Base-by-base conservation (phyloP, 352 stramenopile genomes). In the Phytophthora boehmeriae region DNA sequence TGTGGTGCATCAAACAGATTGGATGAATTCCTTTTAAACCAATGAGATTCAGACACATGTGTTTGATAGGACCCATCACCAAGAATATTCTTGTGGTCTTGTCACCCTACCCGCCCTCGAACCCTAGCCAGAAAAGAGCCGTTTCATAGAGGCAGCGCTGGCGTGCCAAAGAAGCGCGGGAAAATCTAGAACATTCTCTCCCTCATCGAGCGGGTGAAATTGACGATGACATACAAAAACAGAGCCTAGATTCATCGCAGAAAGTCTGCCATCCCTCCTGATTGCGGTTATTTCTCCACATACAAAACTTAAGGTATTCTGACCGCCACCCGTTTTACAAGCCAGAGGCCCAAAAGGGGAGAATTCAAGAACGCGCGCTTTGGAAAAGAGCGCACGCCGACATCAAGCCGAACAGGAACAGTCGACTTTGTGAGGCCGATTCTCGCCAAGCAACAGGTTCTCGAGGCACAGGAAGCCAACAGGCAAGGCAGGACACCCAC, bases 121-220 rank as follows among this genome's bases (percentile, higher is more conserved):
- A 30, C 25, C 25, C 25, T 30, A 3, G 25, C 13, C 38, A 44
- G 13, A 44, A 44, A 44, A 20, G 22, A 17, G 13, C 38, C 2
- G 10, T 44, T 44, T 44, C 55, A 66, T 64, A 61, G 52, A 42
- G 25, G 10, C 28, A 35, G 30, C 35, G 42, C 66, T 59, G 56
- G 58, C 66, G 67, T 63, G 63, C 58, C 59, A 50, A 59, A 44
- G 46, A 59, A 49, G 13, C 22, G 27, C 30, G 35, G 42, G 19
- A 63, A n/a, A 68, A 77, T 77, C 69, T 77, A 72, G 69, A 77
- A 75, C 56, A 48, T 71, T 73, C 47, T 63, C 56, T 59, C 19
- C 51, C 62, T 19, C 14, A 1, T 0, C 17, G 34, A 23, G 19
- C 19, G 55, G 54, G 55, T 54, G 51, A 59, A 58, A 8, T 0